Conservation (phyloP, 768 basidiomycete species). For the Kockovaella imperatae region DNA sequence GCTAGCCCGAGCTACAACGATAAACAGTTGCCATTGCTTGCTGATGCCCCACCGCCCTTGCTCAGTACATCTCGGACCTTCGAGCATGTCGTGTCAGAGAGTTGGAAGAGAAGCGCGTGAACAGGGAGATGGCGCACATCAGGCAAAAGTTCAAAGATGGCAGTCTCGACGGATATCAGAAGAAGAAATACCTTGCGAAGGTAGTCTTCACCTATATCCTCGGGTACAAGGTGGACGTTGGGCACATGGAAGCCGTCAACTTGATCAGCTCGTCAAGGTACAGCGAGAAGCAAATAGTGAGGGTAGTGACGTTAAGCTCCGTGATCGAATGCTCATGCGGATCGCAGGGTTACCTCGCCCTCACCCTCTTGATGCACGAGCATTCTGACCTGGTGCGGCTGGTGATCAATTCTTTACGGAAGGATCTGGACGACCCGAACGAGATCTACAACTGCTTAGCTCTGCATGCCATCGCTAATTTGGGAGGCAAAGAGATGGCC, state of each 20-base stretch:
- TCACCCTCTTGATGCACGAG: constrained; percentile 96
- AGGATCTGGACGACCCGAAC: constrained; percentile 88
- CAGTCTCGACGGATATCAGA: constrained; percentile 49
- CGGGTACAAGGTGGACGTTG: constrained; percentile 97
- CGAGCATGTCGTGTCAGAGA: constrained; percentile 93
- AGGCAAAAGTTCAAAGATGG: constrained; percentile 89
- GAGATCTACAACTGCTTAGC: constrained; percentile 95
- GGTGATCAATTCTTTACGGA: constrained; percentile 96
- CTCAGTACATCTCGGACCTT: constrained; percentile 95
- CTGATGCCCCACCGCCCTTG: too few species aligned
- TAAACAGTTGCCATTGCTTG: not conserved
- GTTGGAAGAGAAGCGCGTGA: constrained; percentile 95
- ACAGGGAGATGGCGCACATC: constrained; percentile 99
- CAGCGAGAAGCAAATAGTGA: constrained; percentile 96
- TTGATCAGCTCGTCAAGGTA: constrained; percentile 92
- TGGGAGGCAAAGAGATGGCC: constrained; percentile 97
- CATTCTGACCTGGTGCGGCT: constrained; percentile 93
- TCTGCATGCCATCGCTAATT: constrained; percentile 94
- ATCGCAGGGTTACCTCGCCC: constrained; percentile 84
- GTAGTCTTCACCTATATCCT: constrained; percentile 98
- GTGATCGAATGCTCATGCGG: not conserved
- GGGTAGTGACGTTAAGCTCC: constrained; percentile 33
- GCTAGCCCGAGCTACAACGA: not conserved
- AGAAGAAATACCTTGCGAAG: constrained; percentile 79
- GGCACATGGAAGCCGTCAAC: constrained; percentile 99